These are phyloP conservation scores for Maudiozyma serrabonitensis DNA, from an alignment of 805 yeast species.

Conservation along the genomic window DNA sequence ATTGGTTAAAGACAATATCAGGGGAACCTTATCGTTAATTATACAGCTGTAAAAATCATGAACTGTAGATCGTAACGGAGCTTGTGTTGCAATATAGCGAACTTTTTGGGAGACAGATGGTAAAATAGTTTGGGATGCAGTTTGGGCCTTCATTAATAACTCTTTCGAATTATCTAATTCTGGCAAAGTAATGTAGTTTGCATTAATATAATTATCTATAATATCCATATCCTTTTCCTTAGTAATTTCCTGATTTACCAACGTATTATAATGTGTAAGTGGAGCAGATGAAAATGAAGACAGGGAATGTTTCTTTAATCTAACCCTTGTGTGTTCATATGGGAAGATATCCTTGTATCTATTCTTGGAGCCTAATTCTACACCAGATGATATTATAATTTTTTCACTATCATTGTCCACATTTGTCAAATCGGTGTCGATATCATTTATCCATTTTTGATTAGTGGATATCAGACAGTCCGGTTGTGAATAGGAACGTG, in stretches of 20 bases:
- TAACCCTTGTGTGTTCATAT: constrained; percentile 77
- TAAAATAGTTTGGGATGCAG: neutral
- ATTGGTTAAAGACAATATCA: constrained; percentile 68
- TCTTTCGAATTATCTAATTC: constrained; percentile 6
- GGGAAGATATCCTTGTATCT: constrained; percentile 85
- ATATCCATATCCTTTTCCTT: constrained; percentile 15
- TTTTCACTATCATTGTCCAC: constrained; percentile 12
- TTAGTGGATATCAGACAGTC: constrained; percentile 2
- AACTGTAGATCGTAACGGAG: constrained; percentile 66
- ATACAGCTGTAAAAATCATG: constrained; percentile 82
- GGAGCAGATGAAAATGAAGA: constrained; percentile 1
- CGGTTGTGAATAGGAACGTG: constrained; percentile 20
- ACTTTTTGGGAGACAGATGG: constrained; percentile 22
- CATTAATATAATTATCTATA: constrained; percentile 67
- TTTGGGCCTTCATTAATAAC: constrained; percentile 3
- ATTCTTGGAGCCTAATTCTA: constrained; percentile 73
- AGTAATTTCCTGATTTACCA: neutral
- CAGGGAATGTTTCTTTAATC: constrained; percentile 29
- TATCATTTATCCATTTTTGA: constrained; percentile 7
- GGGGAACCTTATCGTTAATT: constrained; percentile 48
- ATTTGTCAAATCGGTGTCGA: constrained; percentile 15
- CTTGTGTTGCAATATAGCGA: constrained; percentile 79
- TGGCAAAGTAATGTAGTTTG: constrained; percentile 49
- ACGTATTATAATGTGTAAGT: neutral
- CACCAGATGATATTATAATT: constrained; percentile 55